Percentiles rank a stretch among this genome's conserved stretches.
These are phyloP conservation scores for Coniella lustricola DNA, from an alignment of 2,329 filamentous ascomycete species.

Conservation along the genomic window DNA sequence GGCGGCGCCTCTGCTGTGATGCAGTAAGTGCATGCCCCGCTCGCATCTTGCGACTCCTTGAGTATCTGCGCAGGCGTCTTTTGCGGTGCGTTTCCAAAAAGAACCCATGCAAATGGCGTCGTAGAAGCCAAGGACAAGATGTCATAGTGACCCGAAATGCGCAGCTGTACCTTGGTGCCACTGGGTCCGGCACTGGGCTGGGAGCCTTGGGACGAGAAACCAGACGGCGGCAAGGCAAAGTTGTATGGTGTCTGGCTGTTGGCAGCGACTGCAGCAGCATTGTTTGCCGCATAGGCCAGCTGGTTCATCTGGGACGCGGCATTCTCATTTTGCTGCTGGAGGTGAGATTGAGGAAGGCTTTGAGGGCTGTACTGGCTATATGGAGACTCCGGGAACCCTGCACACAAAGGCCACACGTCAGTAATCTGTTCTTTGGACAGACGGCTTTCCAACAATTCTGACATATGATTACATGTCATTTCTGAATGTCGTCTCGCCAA, in stretches of 20 bases:
- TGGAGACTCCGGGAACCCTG: constrained; percentile 36
- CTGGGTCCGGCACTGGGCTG: constrained; percentile 61
- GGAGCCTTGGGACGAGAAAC: constrained; percentile 53
- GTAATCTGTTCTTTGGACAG: constrained; percentile 1
- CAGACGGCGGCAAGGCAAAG: constrained; percentile 50
- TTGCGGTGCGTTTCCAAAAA: constrained; percentile 62
- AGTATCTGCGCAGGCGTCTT: constrained; percentile 61
- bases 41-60: constrained; percentile 49
- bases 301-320: constrained; percentile 45
- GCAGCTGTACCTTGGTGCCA: constrained; percentile 66
- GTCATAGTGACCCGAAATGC: constrained; percentile 70
- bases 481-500: too few relatives aligned
- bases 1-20: constrained; percentile 67
- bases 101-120: constrained; percentile 52
- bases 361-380: constrained; percentile 46
- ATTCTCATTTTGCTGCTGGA: constrained; percentile 39
- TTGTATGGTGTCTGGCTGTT: constrained; percentile 43
- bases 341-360: constrained; percentile 28
- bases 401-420: neutral
- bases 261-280: constrained; percentile 38
- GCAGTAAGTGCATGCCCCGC: constrained; percentile 60
- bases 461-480: too few relatives aligned
- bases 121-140: constrained; percentile 51
- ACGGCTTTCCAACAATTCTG: too few relatives aligned
- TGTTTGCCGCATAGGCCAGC: constrained; percentile 53